Conservation (phyloP, 441 rosid genomes). For the Oxalis stricta region DNA sequence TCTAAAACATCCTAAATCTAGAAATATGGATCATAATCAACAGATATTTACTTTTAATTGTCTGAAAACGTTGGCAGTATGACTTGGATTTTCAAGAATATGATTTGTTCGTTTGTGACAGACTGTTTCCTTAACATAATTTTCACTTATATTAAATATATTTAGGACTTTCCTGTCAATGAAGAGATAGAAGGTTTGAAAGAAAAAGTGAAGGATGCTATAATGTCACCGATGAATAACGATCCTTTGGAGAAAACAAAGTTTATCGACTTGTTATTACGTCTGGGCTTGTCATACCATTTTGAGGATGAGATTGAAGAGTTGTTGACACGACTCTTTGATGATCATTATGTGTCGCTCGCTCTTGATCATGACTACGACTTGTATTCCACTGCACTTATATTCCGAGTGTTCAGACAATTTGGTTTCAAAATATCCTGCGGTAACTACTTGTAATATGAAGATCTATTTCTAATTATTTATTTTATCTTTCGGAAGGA, state of each 20-base stretch:
- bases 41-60: no score
- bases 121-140: no score
- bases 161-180: no score
- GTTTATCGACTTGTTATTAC: slow-evolving; percentile 8
- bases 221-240: not conserved
- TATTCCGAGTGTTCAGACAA: slow-evolving; percentile 8
- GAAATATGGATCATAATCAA: no score
- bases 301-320: slow-evolving; percentile 8
- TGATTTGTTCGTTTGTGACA: no score
- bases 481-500: no score
- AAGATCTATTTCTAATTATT: no score
- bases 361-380: not conserved
- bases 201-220: not conserved
- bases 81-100: no score
- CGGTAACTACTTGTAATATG: no score
- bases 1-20: no score
- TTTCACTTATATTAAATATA: no score
- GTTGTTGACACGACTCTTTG: not conserved
- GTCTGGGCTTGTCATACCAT: slow-evolving; percentile 14
- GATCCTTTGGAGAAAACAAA: not conserved
- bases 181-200: not conserved
- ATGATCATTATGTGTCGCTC: not conserved
- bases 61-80: no score
- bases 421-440: slow-evolving; percentile 5
- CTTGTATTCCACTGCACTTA: not conserved